phyloP scores from a whole-genome alignment of 2,329 filamentous ascomycete genomes.

The Akanthomyces muscarius region DNA sequence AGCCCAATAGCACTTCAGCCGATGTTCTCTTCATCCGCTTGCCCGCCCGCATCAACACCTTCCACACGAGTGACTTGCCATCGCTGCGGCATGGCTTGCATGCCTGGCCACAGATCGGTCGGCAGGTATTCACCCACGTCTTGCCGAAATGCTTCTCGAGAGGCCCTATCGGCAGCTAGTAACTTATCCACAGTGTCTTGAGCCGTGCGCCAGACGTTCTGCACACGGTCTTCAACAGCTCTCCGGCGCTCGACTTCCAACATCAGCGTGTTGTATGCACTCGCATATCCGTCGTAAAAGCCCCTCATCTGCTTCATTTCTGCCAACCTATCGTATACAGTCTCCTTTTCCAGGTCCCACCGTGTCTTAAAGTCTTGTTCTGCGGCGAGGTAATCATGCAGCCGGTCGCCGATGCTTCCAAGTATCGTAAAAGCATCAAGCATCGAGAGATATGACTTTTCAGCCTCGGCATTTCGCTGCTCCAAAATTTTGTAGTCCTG shows the following conservation, averaged over 20 bases:
- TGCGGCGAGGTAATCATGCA: conserved; percentile 62
- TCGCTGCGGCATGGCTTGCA: conserved; percentile 55
- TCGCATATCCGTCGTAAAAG: conserved; percentile 85
- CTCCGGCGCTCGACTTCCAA: conserved; percentile 77
- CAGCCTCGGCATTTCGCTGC: conserved; percentile 52
- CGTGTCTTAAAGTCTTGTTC: conserved; percentile 59
- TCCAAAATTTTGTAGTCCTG: conserved; percentile 60
- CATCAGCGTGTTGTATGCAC: conserved; percentile 78
- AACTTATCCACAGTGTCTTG: conserved; percentile 72
- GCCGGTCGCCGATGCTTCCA: conserved; percentile 61
- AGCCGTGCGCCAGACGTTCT: conserved; percentile 71
- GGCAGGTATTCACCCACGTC: conserved; percentile 86
- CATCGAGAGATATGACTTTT: conserved; percentile 52
- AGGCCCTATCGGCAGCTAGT: conserved; percentile 65
- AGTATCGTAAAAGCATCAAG: conserved; percentile 62
- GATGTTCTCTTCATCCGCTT: neutral
- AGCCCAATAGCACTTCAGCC: neutral
- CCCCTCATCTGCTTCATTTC: conserved; percentile 73
- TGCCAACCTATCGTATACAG: conserved; percentile 63
- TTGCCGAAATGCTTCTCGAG: conserved; percentile 72
- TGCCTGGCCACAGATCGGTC: conserved; percentile 78
- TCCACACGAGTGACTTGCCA: conserved; percentile 45
- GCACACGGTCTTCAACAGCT: conserved; percentile 68
- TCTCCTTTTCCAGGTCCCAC: conserved; percentile 72
- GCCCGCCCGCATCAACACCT: conserved; percentile 15